Base-by-base conservation (phyloP, 2,329 filamentous ascomycete species). In the Hypoxylon rubiginosum region DNA sequence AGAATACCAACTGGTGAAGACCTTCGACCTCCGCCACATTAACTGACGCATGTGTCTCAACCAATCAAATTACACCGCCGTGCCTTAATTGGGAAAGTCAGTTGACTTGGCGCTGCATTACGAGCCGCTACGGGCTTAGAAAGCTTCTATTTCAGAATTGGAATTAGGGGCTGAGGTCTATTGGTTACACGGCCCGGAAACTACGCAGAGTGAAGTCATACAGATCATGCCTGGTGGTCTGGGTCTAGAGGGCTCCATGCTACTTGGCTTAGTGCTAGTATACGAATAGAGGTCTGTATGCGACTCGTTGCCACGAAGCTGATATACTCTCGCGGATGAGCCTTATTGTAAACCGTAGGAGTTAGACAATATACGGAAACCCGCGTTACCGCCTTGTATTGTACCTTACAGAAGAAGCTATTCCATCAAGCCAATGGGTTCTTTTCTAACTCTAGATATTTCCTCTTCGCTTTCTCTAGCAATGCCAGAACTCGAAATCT, bases 51-150 rank as follows among this genome's bases (percentile, higher is more conserved):
- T 4, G 3, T 4, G 7, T 45, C 41, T 17, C 13, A 55, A 21
- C 63, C 58, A 66, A 66, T 66, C 30, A 56, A 21, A 52, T 28
- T 4, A 8, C 19, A 32, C 26, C 17, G 5, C 11, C 6, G 11
- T 4, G 15, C 48, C 63, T 62, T 28, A 36, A 62, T 62, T 24
- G 26, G 63, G 63, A n/a, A 62, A 66, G 46, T 62, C n/a, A 7
- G 2, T 32, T 28, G 28, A 28, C 50, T 62, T 55, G 53, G 52
- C 57, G 53, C 24, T 21, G 21, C 39, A 9, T 43, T 11, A 9
- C 9, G 4, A 15, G n/a, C 39, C 17, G 17, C 39, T 17, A 9
- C 6, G 15, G 39, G 4, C 13, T n/a, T 17, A 17, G 39, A 17
- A 43, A 17, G 34, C 34, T 4, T 3, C 3, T 11, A 39, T 39